A percentile compares a stretch with the other conserved stretches of the same genome.
phyloP scores from a whole-genome alignment of 352 stramenopile species.

The Phytophthora fragariaefolia region DNA sequence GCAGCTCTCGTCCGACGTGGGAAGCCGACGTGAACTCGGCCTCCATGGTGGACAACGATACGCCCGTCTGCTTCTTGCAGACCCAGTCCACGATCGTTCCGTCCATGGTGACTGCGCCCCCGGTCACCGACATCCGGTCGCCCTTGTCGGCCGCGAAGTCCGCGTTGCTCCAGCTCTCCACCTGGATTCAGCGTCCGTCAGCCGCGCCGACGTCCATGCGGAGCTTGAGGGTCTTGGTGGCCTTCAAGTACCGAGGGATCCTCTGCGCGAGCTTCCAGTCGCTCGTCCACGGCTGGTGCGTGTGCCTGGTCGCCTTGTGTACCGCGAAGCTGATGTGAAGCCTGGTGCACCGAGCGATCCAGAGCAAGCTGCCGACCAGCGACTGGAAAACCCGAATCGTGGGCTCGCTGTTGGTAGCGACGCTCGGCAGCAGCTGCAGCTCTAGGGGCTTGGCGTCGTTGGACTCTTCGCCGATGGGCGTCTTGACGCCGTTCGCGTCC shows the following conservation, averaged over 20 bases:
- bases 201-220: conserved; percentile 2
- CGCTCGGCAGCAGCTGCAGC: conserved; percentile 9
- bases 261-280: conserved; percentile 29
- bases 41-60: conserved; percentile 27
- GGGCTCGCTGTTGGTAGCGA: not conserved
- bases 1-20: conserved; percentile 5
- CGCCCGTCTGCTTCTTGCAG: conserved; percentile 28
- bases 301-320: conserved; percentile 20
- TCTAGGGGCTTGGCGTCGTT: conserved; percentile 6
- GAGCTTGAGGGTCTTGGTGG: conserved; percentile 23
- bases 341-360: conserved; percentile 38
- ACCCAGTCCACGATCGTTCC: conserved; percentile 19
- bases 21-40: conserved; percentile 25
- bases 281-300: conserved; percentile 9
- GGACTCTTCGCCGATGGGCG: conserved; percentile 10
- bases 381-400: conserved; percentile 41
- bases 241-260: conserved; percentile 26
- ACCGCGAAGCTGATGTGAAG: conserved; percentile 38
- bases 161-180: conserved; percentile 28
- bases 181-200: not conserved
- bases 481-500: conserved; percentile 19
- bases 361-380: conserved; percentile 40
- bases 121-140: conserved; percentile 30
- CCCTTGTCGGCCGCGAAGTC: conserved; percentile 34
- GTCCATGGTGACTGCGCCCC: conserved; percentile 14